Conservation (phyloP, 495 filamentous ascomycete genomes). For the Xylaria cubensis region DNA sequence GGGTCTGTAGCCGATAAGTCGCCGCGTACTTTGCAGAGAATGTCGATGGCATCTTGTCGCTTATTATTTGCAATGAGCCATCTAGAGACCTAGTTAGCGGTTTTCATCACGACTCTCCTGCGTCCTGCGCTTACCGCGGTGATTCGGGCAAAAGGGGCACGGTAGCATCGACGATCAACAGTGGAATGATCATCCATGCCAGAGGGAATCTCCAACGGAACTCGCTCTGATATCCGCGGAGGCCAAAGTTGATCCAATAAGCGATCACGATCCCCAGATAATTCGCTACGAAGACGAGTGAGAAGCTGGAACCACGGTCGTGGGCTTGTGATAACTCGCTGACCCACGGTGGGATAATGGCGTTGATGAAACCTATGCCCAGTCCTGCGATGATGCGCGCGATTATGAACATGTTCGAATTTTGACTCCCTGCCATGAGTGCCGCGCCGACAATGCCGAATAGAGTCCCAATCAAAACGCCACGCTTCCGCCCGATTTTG, state of each 20-base stretch:
- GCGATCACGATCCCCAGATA: conserved; percentile 66
- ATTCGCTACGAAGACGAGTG: conserved; percentile 62
- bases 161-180: conserved; percentile 52
- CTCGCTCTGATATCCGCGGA: conserved; percentile 59
- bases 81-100: conserved; percentile 26
- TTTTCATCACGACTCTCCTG: neutral
- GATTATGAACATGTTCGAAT: conserved; percentile 60
- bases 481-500: conserved; percentile 61
- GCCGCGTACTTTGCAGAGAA: conserved; percentile 34
- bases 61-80: conserved; percentile 43
- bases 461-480: conserved; percentile 56
- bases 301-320: conserved; percentile 56
- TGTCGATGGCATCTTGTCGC: conserved; percentile 39
- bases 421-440: conserved; percentile 58
- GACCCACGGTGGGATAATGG: conserved; percentile 44
- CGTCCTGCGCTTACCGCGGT: conserved; percentile 45
- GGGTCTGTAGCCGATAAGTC: conserved; percentile 23
- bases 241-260: conserved; percentile 68
- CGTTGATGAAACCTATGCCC: conserved; percentile 55
- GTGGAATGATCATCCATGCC: conserved; percentile 62
- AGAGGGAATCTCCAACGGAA: conserved; percentile 63
- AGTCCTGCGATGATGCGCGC: conserved; percentile 63
- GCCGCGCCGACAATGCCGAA: conserved; percentile 63
- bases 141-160: conserved; percentile 59
- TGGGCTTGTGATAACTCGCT: conserved; percentile 58